These are phyloP conservation scores for Trichoderma pleuroti DNA, from an alignment of 2,329 filamentous ascomycete genomes.

Conservation along the genomic window DNA sequence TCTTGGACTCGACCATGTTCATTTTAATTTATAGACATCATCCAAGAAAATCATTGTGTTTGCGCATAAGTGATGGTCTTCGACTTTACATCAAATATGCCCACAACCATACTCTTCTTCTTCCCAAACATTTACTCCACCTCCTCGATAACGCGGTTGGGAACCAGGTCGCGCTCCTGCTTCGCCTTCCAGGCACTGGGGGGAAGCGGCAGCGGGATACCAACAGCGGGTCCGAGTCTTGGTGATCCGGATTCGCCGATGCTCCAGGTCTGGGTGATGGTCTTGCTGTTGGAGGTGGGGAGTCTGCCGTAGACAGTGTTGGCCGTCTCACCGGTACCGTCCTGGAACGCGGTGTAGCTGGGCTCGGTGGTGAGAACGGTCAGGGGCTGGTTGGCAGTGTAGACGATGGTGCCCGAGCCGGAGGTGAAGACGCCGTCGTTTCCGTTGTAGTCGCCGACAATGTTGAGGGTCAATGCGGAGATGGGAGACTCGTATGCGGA, in stretches of 20 bases:
- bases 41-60: neutral
- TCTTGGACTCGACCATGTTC: neutral
- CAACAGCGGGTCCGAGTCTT: neutral
- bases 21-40: neutral
- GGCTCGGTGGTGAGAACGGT: neutral
- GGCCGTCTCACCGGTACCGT: neutral
- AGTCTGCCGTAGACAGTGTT: constrained; percentile 1
- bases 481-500: neutral
- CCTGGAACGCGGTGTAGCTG: constrained; percentile 4
- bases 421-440: neutral
- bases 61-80: neutral
- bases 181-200: neutral
- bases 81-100: neutral
- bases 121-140: neutral
- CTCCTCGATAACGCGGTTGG: neutral
- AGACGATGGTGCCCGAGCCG: neutral
- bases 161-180: no score
- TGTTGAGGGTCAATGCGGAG: neutral
- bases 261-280: neutral
- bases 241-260: neutral
- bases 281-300: neutral
- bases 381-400: neutral
- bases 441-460: neutral
- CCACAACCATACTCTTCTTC: neutral
- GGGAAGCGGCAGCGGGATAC: neutral